Percentiles rank a stretch among this genome's conserved stretches.
Conservation (phyloP, 2,329 filamentous ascomycete species). For the Chaetomium strumarium region DNA sequence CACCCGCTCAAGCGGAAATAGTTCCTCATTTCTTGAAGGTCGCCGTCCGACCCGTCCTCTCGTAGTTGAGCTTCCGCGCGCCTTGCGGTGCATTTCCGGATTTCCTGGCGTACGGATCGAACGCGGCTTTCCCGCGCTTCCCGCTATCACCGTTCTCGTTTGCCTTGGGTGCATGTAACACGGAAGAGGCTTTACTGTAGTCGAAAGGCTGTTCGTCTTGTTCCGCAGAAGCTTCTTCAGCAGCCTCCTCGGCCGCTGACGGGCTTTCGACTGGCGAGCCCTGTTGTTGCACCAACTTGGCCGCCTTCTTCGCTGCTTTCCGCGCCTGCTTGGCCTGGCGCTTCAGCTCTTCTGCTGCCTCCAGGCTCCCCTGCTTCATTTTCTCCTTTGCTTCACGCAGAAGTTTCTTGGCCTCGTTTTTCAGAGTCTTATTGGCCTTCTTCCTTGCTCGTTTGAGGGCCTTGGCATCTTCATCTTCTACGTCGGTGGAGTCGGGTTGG, state of each 20-base stretch:
- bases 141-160: slow-evolving; percentile 6
- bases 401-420: slow-evolving; percentile 16
- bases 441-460: slow-evolving; percentile 19
- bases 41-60: slow-evolving; percentile 31
- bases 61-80: slow-evolving; percentile 29
- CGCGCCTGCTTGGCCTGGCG: slow-evolving; percentile 12
- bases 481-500: slow-evolving; percentile 9
- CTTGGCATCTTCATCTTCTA: slow-evolving; percentile 15
- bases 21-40: slow-evolving; percentile 36
- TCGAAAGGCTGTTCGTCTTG: slow-evolving; percentile 29
- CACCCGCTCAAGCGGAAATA: not conserved
- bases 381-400: slow-evolving; percentile 17
- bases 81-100: slow-evolving; percentile 28
- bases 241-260: not conserved
- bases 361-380: slow-evolving; percentile 12
- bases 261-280: not conserved
- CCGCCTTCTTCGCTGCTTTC: slow-evolving; percentile 6
- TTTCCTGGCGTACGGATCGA: slow-evolving; percentile 31
- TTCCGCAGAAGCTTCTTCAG: not conserved
- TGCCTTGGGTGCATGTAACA: slow-evolving; percentile 27
- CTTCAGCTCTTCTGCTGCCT: slow-evolving; percentile 14
- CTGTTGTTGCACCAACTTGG: not conserved
- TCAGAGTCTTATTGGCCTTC: slow-evolving; percentile 7
- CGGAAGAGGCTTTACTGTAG: slow-evolving; percentile 32
- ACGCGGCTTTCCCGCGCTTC: slow-evolving; percentile 25